Evolutionary conservation across 805 yeast species (phyloP), one percentile per base, ranked within the genome.

Genomic region (Candida ulmi): DNA sequence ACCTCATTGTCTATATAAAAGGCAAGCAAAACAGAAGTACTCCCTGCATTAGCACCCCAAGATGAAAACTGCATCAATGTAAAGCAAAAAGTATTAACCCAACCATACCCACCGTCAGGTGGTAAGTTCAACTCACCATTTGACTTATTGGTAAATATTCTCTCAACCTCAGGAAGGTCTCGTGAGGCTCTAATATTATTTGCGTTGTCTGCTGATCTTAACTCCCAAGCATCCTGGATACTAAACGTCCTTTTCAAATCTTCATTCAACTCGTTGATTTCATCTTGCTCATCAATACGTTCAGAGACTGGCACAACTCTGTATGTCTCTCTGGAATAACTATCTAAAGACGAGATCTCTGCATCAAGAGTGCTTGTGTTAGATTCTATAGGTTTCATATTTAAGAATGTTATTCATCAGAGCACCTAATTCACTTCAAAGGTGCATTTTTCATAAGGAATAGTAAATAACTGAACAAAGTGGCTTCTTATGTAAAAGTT

Each of bases 31-130:
- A 83, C 71, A 3, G 80, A 83, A 4, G 49, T 47, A 45, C 51
- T 42, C 7, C 44, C 44, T 6, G 77, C 63, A 46, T 82, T 82
- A 46, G 83, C 72, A 13, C 93, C 93, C 90, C 91, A 83, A 0
- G 86, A 74, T 29, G 73, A 66, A 46, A 78, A 72, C 55, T 77
- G 76, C 30, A 77, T 61, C 4, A 76, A 37, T 23, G 68, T 61
- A 4, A 74, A 69, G 12, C 78, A 75, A 13, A 72, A 43, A 12
- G 74, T 71, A 17, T 80, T 66, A 0, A 81, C 76, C 83, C 87
- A 79, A 2, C 84, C 87, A 41, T 75, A 71, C 2, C 88, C 88
- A 33, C 78, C 81, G 55, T 83, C 90, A 1, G 81, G 80, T 0
- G 72, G 72, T 15, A 62, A 48, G 24, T 61, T 63, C 3, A 64